Conservation (phyloP, 2,329 filamentous ascomycete species). For the Cercospora citrullina region DNA sequence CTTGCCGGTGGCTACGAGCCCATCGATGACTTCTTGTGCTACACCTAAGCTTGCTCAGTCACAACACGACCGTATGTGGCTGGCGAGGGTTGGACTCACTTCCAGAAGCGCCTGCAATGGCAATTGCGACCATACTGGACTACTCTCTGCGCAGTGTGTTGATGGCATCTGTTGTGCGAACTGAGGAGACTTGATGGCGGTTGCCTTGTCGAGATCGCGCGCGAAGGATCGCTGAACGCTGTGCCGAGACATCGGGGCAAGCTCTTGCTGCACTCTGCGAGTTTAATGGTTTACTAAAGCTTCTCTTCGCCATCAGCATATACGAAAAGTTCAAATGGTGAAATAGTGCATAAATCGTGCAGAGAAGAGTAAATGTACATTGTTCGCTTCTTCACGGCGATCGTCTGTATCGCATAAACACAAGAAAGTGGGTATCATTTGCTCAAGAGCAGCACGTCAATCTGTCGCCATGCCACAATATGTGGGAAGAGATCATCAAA, state of each 20-base stretch:
- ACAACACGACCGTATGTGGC: too few relatives aligned
- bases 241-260: not conserved
- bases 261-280: not conserved
- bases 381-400: not conserved
- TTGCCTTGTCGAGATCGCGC: not conserved
- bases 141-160: not conserved
- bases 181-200: not conserved
- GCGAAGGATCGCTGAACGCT: not conserved
- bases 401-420: not conserved
- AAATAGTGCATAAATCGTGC: not conserved
- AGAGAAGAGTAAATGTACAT: constrained; percentile 2
- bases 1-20: not conserved
- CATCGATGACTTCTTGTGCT: not conserved
- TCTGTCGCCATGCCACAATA: not conserved
- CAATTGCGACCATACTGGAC: not conserved
- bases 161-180: not conserved
- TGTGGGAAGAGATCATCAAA: constrained; percentile 23
- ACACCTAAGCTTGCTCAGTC: not conserved
- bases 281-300: not conserved
- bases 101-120: not conserved
- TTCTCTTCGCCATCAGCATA: not conserved
- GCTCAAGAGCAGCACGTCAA: constrained; percentile 11
- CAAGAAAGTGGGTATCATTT: constrained; percentile 11
- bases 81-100: not conserved
- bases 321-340: not conserved